phyloP scores from a whole-genome alignment of 1,284 basidiomycete genomes.

The Xanthoconium separans region DNA sequence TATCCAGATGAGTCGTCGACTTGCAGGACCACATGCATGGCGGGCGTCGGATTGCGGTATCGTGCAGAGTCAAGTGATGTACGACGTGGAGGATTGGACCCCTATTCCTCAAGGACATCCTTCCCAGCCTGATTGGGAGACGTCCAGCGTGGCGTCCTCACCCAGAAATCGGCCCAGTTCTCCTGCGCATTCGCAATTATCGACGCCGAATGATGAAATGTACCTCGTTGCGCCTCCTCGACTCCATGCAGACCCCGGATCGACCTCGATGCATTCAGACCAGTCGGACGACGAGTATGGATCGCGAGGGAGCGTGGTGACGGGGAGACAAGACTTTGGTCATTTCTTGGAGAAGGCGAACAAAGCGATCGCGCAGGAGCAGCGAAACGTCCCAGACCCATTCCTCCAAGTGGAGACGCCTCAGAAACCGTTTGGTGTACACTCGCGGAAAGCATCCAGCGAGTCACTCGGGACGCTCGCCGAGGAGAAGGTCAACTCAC shows the following conservation, averaged over 20 bases:
- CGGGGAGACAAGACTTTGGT: slow-evolving; percentile 53
- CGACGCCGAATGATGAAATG: slow-evolving; percentile 39
- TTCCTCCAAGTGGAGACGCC: slow-evolving; percentile 63
- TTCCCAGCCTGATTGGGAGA: slow-evolving; percentile 56
- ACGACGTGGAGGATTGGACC: slow-evolving; percentile 56
- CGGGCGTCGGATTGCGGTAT: slow-evolving; percentile 68
- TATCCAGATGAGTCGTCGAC: slow-evolving; percentile 66
- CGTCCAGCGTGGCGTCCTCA: slow-evolving; percentile 35
- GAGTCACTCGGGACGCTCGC: slow-evolving; percentile 89
- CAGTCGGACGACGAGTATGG: slow-evolving; percentile 57
- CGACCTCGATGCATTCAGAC: slow-evolving; percentile 29
- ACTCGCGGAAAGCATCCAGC: slow-evolving; percentile 77
- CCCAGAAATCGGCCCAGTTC: slow-evolving; percentile 37
- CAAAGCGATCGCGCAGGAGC: slow-evolving; percentile 74
- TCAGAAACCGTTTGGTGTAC: slow-evolving; percentile 72
- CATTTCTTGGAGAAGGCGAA: slow-evolving; percentile 86
- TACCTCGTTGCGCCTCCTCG: slow-evolving; percentile 30
- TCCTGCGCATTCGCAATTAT: slow-evolving; percentile 47
- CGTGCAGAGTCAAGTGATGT: slow-evolving; percentile 40
- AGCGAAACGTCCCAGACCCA: slow-evolving; percentile 75
- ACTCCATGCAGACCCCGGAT: slow-evolving; percentile 16
- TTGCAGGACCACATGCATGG: slow-evolving; percentile 78
- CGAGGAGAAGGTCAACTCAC: slow-evolving; percentile 85
- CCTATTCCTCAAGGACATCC: slow-evolving; percentile 51
- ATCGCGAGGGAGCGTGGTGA: slow-evolving; percentile 38